Percentiles rank a stretch among this genome's conserved stretches.
Conservation (phyloP, 169 alveolate genomes). For the Fabrea salina region DNA sequence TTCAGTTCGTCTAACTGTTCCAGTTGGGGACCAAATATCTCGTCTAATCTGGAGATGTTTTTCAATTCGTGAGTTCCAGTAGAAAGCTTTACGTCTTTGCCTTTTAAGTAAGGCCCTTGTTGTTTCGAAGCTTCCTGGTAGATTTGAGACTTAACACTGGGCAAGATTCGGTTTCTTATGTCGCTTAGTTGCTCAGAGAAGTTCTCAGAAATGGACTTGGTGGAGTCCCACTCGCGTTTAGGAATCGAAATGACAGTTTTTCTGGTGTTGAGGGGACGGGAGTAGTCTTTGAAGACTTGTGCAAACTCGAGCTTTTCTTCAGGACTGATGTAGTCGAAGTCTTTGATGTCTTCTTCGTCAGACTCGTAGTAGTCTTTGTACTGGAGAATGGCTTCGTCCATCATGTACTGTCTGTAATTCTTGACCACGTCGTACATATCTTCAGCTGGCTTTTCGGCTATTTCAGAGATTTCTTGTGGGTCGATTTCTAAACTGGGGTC, state of each 20-base stretch:
- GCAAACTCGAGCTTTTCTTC: conserved; percentile 51
- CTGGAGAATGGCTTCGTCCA: conserved; percentile 45
- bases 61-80: no score
- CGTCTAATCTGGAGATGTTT: no score
- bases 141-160: neutral
- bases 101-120: no score
- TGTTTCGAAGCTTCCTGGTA: neutral
- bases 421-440: conserved; percentile 26
- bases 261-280: conserved; percentile 24
- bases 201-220: conserved; percentile 34
- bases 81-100: no score
- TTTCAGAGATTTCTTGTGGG: conserved; percentile 25
- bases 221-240: conserved; percentile 38
- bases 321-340: conserved; percentile 49
- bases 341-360: conserved; percentile 62
- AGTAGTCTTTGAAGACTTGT: conserved; percentile 51
- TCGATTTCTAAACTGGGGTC: conserved; percentile 32
- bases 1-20: no score
- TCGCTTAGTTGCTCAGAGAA: neutral
- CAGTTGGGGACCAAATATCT: no score
- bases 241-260: conserved; percentile 31
- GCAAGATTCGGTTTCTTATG: neutral
- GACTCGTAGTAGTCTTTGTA: conserved; percentile 70
- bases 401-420: conserved; percentile 11
- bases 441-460: neutral